Evolutionary conservation across 176 grass and related monocot genomes (phyloP), one percentile per base, ranked within the genome.

Genomic region (Phragmites australis): DNA sequence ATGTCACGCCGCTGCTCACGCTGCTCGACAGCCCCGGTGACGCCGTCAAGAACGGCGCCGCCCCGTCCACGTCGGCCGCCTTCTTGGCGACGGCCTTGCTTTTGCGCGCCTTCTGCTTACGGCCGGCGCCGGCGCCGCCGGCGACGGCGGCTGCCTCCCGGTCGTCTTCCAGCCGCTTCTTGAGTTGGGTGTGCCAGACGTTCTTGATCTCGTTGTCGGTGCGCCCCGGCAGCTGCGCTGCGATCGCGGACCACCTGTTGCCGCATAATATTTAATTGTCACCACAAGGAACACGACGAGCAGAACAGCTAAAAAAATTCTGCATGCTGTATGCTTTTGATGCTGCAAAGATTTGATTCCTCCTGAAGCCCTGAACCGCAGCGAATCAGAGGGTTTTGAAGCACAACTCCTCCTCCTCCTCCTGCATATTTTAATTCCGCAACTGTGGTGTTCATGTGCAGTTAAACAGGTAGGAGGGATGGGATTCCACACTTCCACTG

Each of bases 191-290:
- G 88, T 89, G 88, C 88, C 88, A 89, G 5, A 89, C 78, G 78
- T 89, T 89, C 88, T 89, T 89, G 83, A 89, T 89, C 83, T 89
- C 88, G 58, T 89, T 89, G 72, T 89, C 88, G 32, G 88, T 89
- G 72, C 88, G 88, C 11, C 88, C 88, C 22, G 88, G 83, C 56
- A 89, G 49, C 78, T 82, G 88, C 56, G 88, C 78, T 4, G 88
- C 83, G 25, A 89, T 89, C 9, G 66, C 83, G 19, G 88, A 89
- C 88, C 88, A 89, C 66, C 88, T 89, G 65, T 89, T 56, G 64
- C 8, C 30, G 79, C 62, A 19, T 29, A 54, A 60, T 29, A 39
- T 79, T 68, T 62, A 79, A 14, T 46, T 18, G 44, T 64, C 44
- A 64, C 58, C 75, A 1, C 19, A 21, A 51, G 76, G 43, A 52